Evolutionary conservation across 495 filamentous ascomycete species (phyloP).

Genomic region (Penicillium soppii): DNA sequence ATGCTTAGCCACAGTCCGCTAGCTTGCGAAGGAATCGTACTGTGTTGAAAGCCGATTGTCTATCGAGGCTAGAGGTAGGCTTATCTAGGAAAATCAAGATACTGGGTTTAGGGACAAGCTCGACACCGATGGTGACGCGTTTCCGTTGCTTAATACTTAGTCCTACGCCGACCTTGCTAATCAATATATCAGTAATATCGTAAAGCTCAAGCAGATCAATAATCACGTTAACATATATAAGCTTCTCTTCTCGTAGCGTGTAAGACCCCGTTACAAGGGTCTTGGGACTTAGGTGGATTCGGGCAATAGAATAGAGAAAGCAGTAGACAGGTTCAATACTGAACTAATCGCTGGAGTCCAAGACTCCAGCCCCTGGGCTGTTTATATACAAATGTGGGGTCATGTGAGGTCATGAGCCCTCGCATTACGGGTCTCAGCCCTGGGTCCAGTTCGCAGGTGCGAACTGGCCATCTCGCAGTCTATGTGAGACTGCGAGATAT

Average conservation of each 20-base stretch:
- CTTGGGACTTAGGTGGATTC: too few species aligned
- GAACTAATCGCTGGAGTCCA: too few species aligned
- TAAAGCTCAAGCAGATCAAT: constrained; percentile 55
- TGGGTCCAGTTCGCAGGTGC: too few species aligned
- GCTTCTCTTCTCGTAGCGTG: constrained; percentile 55
- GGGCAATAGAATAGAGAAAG: too few species aligned
- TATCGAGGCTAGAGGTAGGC: constrained; percentile 68
- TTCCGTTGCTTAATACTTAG: constrained; percentile 59
- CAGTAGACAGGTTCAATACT: too few species aligned
- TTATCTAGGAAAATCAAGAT: constrained; percentile 72
- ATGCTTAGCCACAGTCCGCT: constrained; percentile 62
- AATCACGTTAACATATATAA: constrained; percentile 56
- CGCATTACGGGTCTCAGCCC: too few species aligned
- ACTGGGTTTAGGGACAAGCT: constrained; percentile 61
- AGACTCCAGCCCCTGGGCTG: too few species aligned
- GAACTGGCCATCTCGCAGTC: too few species aligned
- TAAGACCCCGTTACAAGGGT: too few species aligned
- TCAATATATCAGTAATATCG: constrained; percentile 48
- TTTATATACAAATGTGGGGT: too few species aligned
- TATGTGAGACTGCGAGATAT: too few species aligned
- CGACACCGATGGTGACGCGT: constrained; percentile 62
- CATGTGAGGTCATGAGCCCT: too few species aligned
- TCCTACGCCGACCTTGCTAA: constrained; percentile 49
- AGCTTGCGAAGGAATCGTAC: constrained; percentile 61
- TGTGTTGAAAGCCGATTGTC: constrained; percentile 59